Percentiles rank a stretch among this genome's conserved stretches.
These are phyloP conservation scores for Xylariaceae sp. DNA, from an alignment of 2,329 filamentous ascomycete genomes.

Conservation along the genomic window DNA sequence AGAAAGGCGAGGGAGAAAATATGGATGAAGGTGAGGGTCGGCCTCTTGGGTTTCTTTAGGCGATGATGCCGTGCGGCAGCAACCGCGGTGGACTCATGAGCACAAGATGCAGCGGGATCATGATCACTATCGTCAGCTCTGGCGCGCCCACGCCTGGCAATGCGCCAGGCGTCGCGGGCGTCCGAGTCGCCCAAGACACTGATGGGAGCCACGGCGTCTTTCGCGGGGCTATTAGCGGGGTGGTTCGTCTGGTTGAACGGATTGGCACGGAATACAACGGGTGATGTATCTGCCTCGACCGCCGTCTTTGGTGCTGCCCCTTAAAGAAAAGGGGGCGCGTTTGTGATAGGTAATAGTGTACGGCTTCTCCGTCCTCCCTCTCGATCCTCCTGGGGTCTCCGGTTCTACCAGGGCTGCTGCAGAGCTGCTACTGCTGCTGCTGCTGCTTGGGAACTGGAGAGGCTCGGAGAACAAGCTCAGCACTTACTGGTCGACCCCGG, in stretches of 20 bases:
- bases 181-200: slow-evolving; percentile 23
- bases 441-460: too few species aligned
- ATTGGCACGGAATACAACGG: too few species aligned
- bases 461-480: too few species aligned
- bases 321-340: too few species aligned
- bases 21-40: slow-evolving; percentile 18
- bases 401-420: too few species aligned
- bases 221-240: slow-evolving; percentile 30
- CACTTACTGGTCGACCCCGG: too few species aligned
- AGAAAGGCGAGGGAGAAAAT: slow-evolving; percentile 20
- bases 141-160: not conserved
- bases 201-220: slow-evolving; percentile 26
- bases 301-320: too few species aligned
- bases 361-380: too few species aligned
- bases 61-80: slow-evolving; percentile 5
- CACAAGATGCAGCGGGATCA: slow-evolving; percentile 3
- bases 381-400: too few species aligned
- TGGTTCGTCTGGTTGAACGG: slow-evolving; percentile 3
- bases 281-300: too few species aligned
- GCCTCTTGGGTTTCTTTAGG: slow-evolving; percentile 8
- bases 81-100: slow-evolving; percentile 5
- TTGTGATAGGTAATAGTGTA: too few species aligned
- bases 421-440: too few species aligned
- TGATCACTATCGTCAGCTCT: slow-evolving; percentile 25
- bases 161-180: slow-evolving; percentile 14